Base-by-base conservation (phyloP, 2,329 filamentous ascomycete species). In the Colletotrichum incanum region DNA sequence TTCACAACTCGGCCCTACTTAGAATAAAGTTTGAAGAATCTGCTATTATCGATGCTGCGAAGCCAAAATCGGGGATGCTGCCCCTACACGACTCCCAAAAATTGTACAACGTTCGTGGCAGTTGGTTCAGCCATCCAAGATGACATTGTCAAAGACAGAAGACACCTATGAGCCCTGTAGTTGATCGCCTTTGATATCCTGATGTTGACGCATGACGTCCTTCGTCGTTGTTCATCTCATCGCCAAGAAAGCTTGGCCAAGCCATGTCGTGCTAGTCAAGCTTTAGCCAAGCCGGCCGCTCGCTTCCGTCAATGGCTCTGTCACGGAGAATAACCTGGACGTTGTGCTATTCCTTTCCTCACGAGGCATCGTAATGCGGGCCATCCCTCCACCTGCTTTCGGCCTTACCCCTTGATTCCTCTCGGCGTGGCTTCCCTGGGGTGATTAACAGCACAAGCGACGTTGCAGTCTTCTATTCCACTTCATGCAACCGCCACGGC, bases 251-350 rank as follows among this genome's bases (percentile, higher is more conserved):
- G 11, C 59, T 64, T 70, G 65, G 54, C 70, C 23, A n/a, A 47
- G n/a, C 47, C n/a, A 28, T 31, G 28, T 54, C 54, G 28, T 47
- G 23, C 45, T 28, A 56, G 20, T 59, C 54, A 72, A 72, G 69
- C 69, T 72, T 68, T 68, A 39, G 65, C 69, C 69, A 72, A 70
- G 70, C 59, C 54, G 47, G 65, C 41, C 52, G 23, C 23, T 31
- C 64, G 52, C 37, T 41, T 43, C 58, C 59, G 28, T 45, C 49
- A 16, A 26, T 50, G 61, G 26, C 14, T 5, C 26, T 52, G 26
- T 52, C 14, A 43, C 7, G 11, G 14, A 34, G 37, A 26, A 54
- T 45, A 49, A n/a, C n/a, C 68, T 23, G 7, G 26, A 34, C 9
- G 31, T 49, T 26, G 18, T 41, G 2, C 5, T 9, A 23, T 26